Base-by-base conservation (phyloP, 2,329 filamentous ascomycete genomes). In the Orbilia blumenaviensis region DNA sequence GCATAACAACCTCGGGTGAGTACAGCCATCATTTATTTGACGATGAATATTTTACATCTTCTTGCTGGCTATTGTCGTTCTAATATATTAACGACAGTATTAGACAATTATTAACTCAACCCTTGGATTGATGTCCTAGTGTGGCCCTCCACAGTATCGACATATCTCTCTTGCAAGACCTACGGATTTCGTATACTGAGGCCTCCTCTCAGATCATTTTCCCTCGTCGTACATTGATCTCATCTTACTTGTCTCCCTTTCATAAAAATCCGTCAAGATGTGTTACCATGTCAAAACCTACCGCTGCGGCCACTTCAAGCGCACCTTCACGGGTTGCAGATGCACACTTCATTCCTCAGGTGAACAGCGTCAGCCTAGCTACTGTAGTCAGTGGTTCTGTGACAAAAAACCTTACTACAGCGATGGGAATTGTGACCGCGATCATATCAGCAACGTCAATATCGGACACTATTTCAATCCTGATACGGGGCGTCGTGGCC, bases 291-390 rank as follows among this genome's bases (percentile, higher is more conserved):
- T 68, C 5, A 61, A 46, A 34, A 68, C 58, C n/a, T 75, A 25
- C 41, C 63, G 63, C 29, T 75, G 71, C 48, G 71, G 71, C 9
- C 71, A 75, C 44, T 68, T 32, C 71, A 64, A 46, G 21, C 71
- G 71, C 46, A 38, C 23, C 1, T 41, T 27, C 44, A 38, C 36
- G 0, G 23, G 25, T 27, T 75, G 69, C 27, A 68, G 21, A 38
- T 75, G 69, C 56, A 54, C n/a, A 2, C n/a, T 14, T 8, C 44
- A 48, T 36, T 62, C 41, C 14, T 32, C 61, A 38, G 62, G 69
- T 18, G 69, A 75, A 21, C 71, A 75, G 34, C 71, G 71, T 3
- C 36, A 58, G 23, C 63, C 71, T 6, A 23, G 41, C 36, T 34
- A 6, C 18, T 75, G 71, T 41, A 23, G 9, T 8, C 63, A 75